phyloP scores from a whole-genome alignment of 73 alveolate species.

The Paraurostyla sp. region DNA sequence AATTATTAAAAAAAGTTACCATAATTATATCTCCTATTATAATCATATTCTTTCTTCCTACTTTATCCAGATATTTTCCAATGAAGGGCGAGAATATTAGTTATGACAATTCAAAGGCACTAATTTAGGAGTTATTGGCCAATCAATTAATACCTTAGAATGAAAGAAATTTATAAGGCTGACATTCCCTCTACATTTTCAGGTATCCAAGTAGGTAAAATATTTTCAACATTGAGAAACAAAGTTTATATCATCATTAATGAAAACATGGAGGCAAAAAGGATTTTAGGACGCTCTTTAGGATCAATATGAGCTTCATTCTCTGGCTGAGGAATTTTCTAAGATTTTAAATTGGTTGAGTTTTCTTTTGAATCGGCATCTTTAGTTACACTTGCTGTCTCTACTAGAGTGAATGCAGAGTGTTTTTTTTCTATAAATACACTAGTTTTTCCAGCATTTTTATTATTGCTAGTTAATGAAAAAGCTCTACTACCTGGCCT shows the following conservation, averaged over 20 bases:
- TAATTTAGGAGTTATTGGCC: background rate
- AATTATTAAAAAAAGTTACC: background rate
- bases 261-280: conserved; percentile 10
- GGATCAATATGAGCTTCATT: background rate
- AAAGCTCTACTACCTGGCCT: background rate
- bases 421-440: background rate
- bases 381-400: background rate
- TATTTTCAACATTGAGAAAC: conserved; percentile 46
- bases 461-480: background rate
- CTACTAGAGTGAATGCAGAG: background rate
- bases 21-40: conserved; percentile 35
- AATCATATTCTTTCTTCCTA: conserved; percentile 63
- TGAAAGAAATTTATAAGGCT: conserved; percentile 27
- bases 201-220: conserved; percentile 38
- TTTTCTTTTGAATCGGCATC: background rate
- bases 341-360: background rate
- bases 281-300: background rate
- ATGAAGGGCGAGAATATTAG: conserved; percentile 56
- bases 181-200: background rate
- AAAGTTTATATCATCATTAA: conserved; percentile 34
- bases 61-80: conserved; percentile 53
- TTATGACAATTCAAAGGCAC: conserved; percentile 53
- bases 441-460: background rate
- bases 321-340: background rate
- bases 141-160: background rate